phyloP scores from a whole-genome alignment of 2,329 filamentous ascomycete species.

The Hawksworthiomyces lignivorus region DNA sequence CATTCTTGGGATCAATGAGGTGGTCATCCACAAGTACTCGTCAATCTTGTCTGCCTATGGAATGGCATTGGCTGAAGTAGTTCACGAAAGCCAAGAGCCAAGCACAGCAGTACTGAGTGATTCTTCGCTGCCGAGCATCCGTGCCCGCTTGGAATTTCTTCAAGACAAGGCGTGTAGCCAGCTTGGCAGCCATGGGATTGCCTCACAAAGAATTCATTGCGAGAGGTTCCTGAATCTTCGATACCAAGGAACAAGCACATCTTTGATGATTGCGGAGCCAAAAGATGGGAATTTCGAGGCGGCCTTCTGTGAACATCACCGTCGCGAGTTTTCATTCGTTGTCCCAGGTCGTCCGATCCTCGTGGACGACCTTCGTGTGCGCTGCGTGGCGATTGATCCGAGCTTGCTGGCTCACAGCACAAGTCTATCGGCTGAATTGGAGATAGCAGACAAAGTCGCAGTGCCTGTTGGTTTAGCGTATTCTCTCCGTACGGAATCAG shows the following conservation, averaged over 20 bases:
- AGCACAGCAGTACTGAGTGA: neutral
- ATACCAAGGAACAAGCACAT: slow-evolving; percentile 82
- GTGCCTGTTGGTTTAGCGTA: too few species aligned
- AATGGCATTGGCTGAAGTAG: slow-evolving; percentile 28
- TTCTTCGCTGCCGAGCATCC: neutral
- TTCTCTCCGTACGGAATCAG: too few species aligned
- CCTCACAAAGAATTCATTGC: slow-evolving; percentile 66
- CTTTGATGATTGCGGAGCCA: slow-evolving; percentile 56
- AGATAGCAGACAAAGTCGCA: too few species aligned
- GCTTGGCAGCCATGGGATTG: slow-evolving; percentile 63
- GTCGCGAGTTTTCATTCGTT: too few species aligned
- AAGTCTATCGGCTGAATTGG: too few species aligned
- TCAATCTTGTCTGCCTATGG: slow-evolving; percentile 44
- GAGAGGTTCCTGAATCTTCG: slow-evolving; percentile 93
- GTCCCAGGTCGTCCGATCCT: slow-evolving; percentile 38
- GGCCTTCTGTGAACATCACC: slow-evolving; percentile 37
- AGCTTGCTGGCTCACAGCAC: too few species aligned
- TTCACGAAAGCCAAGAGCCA: slow-evolving; percentile 22
- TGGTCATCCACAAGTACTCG: slow-evolving; percentile 60
- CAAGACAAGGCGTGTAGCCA: neutral
- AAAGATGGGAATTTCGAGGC: slow-evolving; percentile 42
- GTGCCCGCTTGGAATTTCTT: neutral
- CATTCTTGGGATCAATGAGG: slow-evolving; percentile 59
- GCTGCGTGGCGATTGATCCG: too few species aligned
- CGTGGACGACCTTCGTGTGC: slow-evolving; percentile 56